phyloP scores from a whole-genome alignment of 345 rosid species.

The Clausena lansium region DNA sequence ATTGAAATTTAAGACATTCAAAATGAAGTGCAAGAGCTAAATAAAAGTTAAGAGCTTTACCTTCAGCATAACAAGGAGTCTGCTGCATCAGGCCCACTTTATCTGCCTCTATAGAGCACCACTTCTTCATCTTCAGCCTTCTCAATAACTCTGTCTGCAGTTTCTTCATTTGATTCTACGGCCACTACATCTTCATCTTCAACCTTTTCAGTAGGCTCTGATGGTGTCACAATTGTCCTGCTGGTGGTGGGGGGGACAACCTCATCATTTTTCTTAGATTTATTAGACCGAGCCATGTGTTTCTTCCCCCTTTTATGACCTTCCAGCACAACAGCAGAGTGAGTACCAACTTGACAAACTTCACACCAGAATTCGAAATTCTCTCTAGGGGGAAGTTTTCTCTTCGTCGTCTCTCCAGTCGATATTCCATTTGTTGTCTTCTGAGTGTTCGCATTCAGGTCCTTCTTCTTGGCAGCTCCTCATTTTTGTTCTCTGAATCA shows the following conservation, averaged over 20 bases:
- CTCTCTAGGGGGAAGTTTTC: constrained; percentile 12
- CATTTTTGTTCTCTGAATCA: constrained; percentile 7
- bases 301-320: constrained; percentile 52
- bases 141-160: not conserved
- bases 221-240: too few relatives aligned
- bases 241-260: too few relatives aligned
- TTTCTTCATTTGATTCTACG: too few relatives aligned
- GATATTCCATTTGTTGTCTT: not conserved
- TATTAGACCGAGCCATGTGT: constrained; percentile 33
- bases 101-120: too few relatives aligned
- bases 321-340: constrained; percentile 34
- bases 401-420: constrained; percentile 2
- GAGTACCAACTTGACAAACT: constrained; percentile 35
- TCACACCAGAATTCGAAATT: constrained; percentile 49
- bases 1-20: not conserved
- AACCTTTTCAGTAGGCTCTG: too few relatives aligned
- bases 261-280: too few relatives aligned
- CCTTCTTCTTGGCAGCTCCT: not conserved
- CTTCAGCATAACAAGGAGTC: too few relatives aligned
- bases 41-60: too few relatives aligned
- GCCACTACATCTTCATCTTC: too few relatives aligned
- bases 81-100: too few relatives aligned
- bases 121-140: not conserved
- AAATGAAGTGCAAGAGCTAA: too few relatives aligned
- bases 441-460: not conserved